These are phyloP conservation scores for Mycena leptocephala DNA, from an alignment of 768 basidiomycete species.

Conservation along the genomic window DNA sequence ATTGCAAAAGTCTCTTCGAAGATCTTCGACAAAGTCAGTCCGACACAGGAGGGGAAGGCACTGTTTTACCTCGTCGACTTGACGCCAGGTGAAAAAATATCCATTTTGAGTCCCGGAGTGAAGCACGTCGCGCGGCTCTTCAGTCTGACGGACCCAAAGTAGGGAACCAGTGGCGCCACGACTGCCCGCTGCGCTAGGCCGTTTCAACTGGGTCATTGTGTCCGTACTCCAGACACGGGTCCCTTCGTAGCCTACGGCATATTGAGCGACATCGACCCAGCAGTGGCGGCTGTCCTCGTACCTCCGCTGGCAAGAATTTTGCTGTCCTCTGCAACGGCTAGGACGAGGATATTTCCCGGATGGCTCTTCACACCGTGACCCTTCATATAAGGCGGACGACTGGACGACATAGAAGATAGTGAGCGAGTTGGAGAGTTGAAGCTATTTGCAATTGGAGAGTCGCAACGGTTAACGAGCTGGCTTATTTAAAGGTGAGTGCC, in stretches of 20 bases:
- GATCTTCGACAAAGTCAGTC: background rate
- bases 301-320: slow-evolving; percentile 3
- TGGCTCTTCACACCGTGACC: background rate
- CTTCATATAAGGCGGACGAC: background rate
- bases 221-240: background rate
- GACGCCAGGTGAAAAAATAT: background rate
- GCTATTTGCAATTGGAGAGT: no score
- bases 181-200: slow-evolving; percentile 1
- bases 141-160: background rate
- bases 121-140: background rate
- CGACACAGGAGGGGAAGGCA: no score
- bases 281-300: background rate
- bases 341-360: slow-evolving; percentile 4
- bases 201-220: background rate
- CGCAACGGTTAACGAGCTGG: background rate
- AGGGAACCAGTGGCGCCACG: background rate
- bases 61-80: background rate
- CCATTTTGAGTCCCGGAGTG: background rate
- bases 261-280: background rate
- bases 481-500: background rate
- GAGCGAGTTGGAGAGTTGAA: background rate
- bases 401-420: background rate
- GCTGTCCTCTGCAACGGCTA: background rate
- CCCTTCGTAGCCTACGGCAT: background rate
- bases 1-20: slow-evolving; percentile 1